Evolutionary conservation across 2,329 filamentous ascomycete species (phyloP), one percentile per base, ranked within the genome.

Genomic region (Neonectria sp.): DNA sequence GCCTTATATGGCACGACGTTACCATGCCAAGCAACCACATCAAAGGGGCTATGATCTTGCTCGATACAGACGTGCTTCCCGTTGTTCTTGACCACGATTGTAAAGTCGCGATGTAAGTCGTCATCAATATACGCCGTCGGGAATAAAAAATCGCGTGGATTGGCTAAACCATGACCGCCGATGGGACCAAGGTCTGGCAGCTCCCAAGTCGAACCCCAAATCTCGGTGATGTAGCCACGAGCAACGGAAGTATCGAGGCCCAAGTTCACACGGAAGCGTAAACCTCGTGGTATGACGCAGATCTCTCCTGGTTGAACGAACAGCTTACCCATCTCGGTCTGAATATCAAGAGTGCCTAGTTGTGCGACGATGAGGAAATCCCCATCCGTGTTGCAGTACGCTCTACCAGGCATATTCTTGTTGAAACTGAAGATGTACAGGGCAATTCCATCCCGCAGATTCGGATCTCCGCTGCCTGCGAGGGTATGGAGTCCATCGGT

Each of bases 1-100:
- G 53, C 68, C 65, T 69, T 69, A 52, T 69, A 69, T 1, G 67
- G 67, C 3, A 69, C 56, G 17, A 29, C 31, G 9, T 69, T 68
- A 1, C 67, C 67, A 6, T 69, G 67, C 67, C 66, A 69, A 0
- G 67, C 67, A 35, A 69, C 67, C 0, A 69, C 65, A 11, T 69
- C 65, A 6, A 68, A 69, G 0, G 67, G 67, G 7, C 56, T 68
- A 8, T 69, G 67, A 1, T 69, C 67, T 21, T 69, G 66, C 11
- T 46, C 37, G 9, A 69, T 65, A 4, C 4, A 56, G 15, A 68
- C 56, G 9, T 68, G 61, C 15, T 65, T 69, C 3, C 67, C 67
- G 9, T 61, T 69, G 8, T 65, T 59, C 8, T 69, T 69, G 2
- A 43, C 56, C 0, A 69, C 40, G 7, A 69, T 58, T 45, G 40